Percentiles rank a stretch among this genome's conserved stretches.
Conservation (phyloP, 176 grass and related monocot genomes). For the Eleusine coracana region DNA sequence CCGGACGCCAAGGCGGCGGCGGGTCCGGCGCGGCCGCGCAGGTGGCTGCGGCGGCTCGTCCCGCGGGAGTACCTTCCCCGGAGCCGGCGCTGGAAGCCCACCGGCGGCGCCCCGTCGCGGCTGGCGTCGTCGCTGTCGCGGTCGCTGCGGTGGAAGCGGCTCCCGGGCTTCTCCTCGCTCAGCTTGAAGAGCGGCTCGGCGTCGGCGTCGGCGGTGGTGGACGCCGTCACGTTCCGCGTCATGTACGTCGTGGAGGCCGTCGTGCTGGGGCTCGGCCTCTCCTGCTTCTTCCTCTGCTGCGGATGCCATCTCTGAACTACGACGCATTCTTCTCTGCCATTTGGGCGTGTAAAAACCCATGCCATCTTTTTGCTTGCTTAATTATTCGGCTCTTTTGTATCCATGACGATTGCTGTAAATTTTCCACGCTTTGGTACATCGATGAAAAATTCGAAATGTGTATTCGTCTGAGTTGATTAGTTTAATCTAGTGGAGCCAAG, state of each 20-base stretch:
- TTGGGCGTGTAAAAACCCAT: background rate
- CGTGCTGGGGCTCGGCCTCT: slow-evolving; percentile 75
- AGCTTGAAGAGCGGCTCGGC: slow-evolving; percentile 46
- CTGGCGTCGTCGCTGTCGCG: slow-evolving; percentile 57
- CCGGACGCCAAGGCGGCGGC: background rate
- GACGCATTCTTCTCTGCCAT: background rate
- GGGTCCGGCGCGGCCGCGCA: slow-evolving; percentile 17
- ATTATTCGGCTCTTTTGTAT: background rate
- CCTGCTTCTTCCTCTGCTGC: slow-evolving; percentile 93
- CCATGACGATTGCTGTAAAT: slow-evolving; percentile 16
- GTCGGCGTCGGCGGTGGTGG: slow-evolving; percentile 50
- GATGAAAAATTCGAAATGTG: slow-evolving; percentile 5
- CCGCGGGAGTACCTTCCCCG: slow-evolving; percentile 31
- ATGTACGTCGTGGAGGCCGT: slow-evolving; percentile 88
- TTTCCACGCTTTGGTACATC: background rate
- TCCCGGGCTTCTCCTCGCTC: slow-evolving; percentile 47
- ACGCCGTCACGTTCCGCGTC: slow-evolving; percentile 62
- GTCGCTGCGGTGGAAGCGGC: slow-evolving; percentile 53
- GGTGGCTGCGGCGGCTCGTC: slow-evolving; percentile 51
- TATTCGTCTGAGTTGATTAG: background rate
- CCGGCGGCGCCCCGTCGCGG: slow-evolving; percentile 23
- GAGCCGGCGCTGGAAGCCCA: slow-evolving; percentile 37
- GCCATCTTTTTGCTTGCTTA: background rate
- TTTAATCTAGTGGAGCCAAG: background rate
- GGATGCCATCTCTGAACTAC: slow-evolving; percentile 60